phyloP scores from a whole-genome alignment of 108 stramenopile genomes.

The Cyclotella atomus region DNA sequence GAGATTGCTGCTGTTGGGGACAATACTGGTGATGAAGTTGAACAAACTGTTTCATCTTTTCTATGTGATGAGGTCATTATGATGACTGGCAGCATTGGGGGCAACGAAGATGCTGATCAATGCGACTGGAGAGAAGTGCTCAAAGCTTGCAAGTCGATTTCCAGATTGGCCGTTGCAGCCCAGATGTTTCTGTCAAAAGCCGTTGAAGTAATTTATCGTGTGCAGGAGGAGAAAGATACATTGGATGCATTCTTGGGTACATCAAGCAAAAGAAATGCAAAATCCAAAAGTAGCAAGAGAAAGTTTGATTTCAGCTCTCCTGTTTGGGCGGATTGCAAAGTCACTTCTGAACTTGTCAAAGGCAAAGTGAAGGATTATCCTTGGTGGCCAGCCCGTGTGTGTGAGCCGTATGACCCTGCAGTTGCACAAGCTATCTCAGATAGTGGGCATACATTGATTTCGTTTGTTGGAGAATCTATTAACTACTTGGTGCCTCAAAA shows the following conservation, averaged over 20 bases:
- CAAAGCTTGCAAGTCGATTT: conserved; percentile 69
- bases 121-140: conserved; percentile 82
- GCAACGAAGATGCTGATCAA: conserved; percentile 70
- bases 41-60: conserved; percentile 52
- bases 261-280: conserved; percentile 28
- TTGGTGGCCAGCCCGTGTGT: conserved; percentile 86
- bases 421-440: conserved; percentile 48
- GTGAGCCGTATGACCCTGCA: conserved; percentile 55
- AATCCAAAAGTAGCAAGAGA: conserved; percentile 25
- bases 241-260: conserved; percentile 52
- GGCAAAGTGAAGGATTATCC: conserved; percentile 74
- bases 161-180: conserved; percentile 64
- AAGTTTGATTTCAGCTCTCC: conserved; percentile 55
- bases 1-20: conserved; percentile 46
- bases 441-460: conserved; percentile 59
- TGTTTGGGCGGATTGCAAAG: conserved; percentile 72
- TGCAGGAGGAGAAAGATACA: conserved; percentile 59
- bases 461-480: conserved; percentile 72
- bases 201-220: conserved; percentile 50
- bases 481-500: conserved; percentile 63
- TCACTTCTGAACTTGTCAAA: conserved; percentile 75
- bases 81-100: conserved; percentile 72
- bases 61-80: conserved; percentile 73
- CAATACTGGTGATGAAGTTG: conserved; percentile 34
- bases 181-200: conserved; percentile 60